Evolutionary conservation across 768 basidiomycete genomes (phyloP), one percentile per base, ranked within the genome.

Genomic region (Agaricus subrufescens): DNA sequence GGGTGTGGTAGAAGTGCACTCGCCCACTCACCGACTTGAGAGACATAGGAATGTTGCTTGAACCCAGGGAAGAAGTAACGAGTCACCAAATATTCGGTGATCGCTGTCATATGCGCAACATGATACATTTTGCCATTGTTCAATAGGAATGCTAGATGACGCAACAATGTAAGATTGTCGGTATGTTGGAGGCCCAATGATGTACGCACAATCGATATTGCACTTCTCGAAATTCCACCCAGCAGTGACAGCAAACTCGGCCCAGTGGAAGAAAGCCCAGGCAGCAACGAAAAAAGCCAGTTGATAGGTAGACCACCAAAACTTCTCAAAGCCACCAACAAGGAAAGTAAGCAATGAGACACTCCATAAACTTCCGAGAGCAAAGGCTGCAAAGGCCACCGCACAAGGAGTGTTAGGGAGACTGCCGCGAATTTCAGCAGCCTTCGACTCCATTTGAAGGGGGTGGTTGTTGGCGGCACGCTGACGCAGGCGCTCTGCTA

Each of bases 181-280:
- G 9, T 29, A 8, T 34, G 34, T 25, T 2, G 8, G 19, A 51
- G 19, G 40, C n/a, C 26, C 34, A 34, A 19, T 12, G 46, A 10
- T 37, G 40, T 12, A 79, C 93, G 76, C 67, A 96, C 97, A 98
- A 66, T 94, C 91, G 7, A 97, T 83, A 57, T 86, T 91, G 65
- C 94, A 89, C 72, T 95, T 97, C 51, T 89, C 87, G 40, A 87
- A 73, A 69, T 98, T 98, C 89, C 92, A 98, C 25, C 92, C 92
- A 0, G 95, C 95, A 6, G 97, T 97, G 3, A 95, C 93, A 38
- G 88, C 89, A 65, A 94, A 98, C 69, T 99, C 97, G 11, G 82
- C 84, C 84, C 93, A 89, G 65, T 99, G 97, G 69, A 99, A 99
- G 37, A 78, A 74, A 0, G 91, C 79, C 90, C 92, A 93, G 4